phyloP scores from a whole-genome alignment of 441 rosid genomes.

The Erodium texanum region DNA sequence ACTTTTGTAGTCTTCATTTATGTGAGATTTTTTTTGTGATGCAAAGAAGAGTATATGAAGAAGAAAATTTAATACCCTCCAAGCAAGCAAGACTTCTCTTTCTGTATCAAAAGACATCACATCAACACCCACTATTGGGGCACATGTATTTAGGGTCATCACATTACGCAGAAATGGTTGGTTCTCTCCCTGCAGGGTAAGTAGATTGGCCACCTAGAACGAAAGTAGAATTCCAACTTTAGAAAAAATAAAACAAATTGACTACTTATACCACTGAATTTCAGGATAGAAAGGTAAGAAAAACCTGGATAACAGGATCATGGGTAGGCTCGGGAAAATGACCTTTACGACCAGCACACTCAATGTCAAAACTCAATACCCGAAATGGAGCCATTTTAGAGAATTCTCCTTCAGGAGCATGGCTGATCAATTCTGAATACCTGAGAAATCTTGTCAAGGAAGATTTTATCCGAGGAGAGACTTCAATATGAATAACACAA shows the following conservation, averaged over 20 bases:
- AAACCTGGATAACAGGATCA: slow-evolving; percentile 98
- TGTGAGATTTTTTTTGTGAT: not conserved
- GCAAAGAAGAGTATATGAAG: slow-evolving; percentile 4
- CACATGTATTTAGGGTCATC: slow-evolving; percentile 88
- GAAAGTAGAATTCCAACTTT: slow-evolving; percentile 16
- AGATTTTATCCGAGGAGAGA: slow-evolving; percentile 13
- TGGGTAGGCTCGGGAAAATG: slow-evolving; percentile 98
- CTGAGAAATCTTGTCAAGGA: slow-evolving; percentile 43
- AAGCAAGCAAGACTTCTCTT: slow-evolving; percentile 82
- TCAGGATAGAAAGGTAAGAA: slow-evolving; percentile 12
- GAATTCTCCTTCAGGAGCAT: slow-evolving; percentile 78
- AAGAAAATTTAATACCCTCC: slow-evolving; percentile 64
- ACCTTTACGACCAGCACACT: slow-evolving; percentile 99
- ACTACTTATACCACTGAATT: not conserved
- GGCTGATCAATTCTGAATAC: slow-evolving; percentile 76
- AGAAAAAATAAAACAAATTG: slow-evolving; percentile 16
- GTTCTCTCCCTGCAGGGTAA: slow-evolving; percentile 86
- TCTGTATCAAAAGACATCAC: slow-evolving; percentile 88
- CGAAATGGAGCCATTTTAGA: slow-evolving; percentile 99
- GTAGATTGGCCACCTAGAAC: slow-evolving; percentile 86
- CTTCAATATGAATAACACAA: slow-evolving; percentile 4
- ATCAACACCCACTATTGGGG: slow-evolving; percentile 88
- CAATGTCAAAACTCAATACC: slow-evolving; percentile 91
- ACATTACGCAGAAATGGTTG: slow-evolving; percentile 86
- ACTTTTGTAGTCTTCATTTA: not conserved